Evolutionary conservation across 139 green algal genomes (phyloP).

Genomic region (Auxenochlorella pyrenoidosa): DNA sequence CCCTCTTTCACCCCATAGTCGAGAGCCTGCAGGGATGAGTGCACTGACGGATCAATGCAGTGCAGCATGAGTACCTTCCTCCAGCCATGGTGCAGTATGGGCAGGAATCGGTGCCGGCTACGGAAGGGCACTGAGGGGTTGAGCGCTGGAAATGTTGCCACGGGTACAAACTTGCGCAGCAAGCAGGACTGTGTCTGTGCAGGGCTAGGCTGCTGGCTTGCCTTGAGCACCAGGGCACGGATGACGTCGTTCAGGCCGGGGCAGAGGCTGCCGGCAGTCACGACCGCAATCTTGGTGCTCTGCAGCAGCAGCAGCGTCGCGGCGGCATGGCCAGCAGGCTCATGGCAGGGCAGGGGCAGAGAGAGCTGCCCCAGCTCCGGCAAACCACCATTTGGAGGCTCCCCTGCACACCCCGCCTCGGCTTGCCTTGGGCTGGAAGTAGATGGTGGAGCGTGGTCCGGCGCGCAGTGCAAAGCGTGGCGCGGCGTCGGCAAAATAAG

Average conservation of each 20-base stretch:
- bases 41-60: too few relatives aligned
- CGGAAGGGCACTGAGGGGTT: too few relatives aligned
- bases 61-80: too few relatives aligned
- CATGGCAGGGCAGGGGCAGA: neutral
- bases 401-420: neutral
- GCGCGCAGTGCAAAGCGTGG: slow-evolving; percentile 36
- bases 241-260: slow-evolving; percentile 98
- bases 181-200: neutral
- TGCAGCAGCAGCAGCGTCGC: neutral
- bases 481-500: slow-evolving; percentile 71
- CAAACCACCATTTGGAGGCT: neutral
- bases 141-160: too few relatives aligned
- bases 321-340: neutral
- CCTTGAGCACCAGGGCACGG: slow-evolving; percentile 85
- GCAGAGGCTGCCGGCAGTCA: slow-evolving; percentile 96
- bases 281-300: slow-evolving; percentile 58
- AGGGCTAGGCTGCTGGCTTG: neutral
- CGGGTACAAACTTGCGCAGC: too few relatives aligned
- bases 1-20: slow-evolving; percentile 91
- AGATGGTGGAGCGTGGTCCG: slow-evolving; percentile 69
- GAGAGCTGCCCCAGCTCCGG: neutral
- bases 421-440: slow-evolving; percentile 74
- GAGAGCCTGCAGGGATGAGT: slow-evolving; percentile 15
- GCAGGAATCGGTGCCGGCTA: too few relatives aligned
- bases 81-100: too few relatives aligned